Evolutionary conservation across 495 filamentous ascomycete genomes (phyloP).

Genomic region (Daldinia caldariorum): DNA sequence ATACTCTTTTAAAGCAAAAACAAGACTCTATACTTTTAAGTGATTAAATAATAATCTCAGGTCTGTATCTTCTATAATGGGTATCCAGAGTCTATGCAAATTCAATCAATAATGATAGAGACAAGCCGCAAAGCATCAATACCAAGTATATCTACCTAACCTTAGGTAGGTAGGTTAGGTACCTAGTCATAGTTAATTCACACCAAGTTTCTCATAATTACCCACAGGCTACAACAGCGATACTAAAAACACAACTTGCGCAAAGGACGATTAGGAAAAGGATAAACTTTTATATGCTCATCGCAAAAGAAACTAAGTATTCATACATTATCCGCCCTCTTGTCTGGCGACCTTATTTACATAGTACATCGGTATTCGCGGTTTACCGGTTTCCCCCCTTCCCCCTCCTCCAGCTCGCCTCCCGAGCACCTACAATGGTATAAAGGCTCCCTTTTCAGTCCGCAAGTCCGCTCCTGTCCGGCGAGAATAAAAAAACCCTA

Average conservation of each 20-base stretch:
- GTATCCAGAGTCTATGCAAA: no score
- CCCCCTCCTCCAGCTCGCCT: constrained; percentile 15
- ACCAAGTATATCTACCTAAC: no score
- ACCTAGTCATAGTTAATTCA: no score
- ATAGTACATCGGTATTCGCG: constrained; percentile 38
- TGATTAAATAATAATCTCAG: no score
- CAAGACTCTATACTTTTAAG: no score
- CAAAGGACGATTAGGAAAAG: constrained; percentile 7
- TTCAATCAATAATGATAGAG: no score
- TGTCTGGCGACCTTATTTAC: constrained; percentile 37
- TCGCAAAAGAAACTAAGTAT: constrained; percentile 39
- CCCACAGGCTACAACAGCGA: neutral
- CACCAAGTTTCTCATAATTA: no score
- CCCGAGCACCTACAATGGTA: constrained; percentile 9
- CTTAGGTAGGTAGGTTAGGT: no score
- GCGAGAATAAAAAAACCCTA: neutral
- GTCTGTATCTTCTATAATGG: no score
- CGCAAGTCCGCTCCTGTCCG: constrained; percentile 5
- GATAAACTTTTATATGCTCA: constrained; percentile 33
- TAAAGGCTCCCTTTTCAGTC: constrained; percentile 18
- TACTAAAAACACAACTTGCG: neutral
- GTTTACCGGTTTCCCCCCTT: constrained; percentile 15
- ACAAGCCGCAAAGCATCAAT: no score
- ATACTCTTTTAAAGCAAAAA: no score
- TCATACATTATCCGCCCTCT: constrained; percentile 40